Percentiles rank a stretch among this genome's conserved stretches.
Evolutionary conservation across 306 rosid genomes (phyloP).

Genomic region (Heteromeles arbutifolia): DNA sequence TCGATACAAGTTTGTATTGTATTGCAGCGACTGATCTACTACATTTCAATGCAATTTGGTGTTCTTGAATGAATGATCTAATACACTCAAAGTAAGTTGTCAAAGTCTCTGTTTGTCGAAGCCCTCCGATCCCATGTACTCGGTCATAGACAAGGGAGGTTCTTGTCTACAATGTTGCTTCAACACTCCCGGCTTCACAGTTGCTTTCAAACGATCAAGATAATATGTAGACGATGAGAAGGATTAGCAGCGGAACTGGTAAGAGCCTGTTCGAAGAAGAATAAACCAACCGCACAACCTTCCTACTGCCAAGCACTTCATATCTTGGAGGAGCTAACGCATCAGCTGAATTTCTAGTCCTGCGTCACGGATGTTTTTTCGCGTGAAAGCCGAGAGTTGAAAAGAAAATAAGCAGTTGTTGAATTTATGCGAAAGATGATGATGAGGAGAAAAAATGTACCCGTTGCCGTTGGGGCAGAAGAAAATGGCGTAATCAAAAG

Average conservation of each 20-base stretch:
- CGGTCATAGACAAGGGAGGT: too few species aligned
- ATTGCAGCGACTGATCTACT: neutral
- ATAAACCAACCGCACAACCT: constrained; percentile 17
- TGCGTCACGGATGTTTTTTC: constrained; percentile 13
- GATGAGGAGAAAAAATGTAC: constrained; percentile 18
- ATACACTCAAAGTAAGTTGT: neutral
- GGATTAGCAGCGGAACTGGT: constrained; percentile 28
- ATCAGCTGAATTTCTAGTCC: constrained; percentile 26
- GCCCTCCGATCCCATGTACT: neutral
- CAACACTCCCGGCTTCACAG: too few species aligned
- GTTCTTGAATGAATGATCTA: neutral
- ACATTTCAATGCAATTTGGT: neutral
- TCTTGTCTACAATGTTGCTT: neutral
- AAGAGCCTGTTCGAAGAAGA: constrained; percentile 46
- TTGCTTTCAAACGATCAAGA: neutral
- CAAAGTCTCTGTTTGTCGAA: neutral
- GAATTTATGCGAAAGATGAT: neutral
- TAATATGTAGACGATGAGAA: constrained; percentile 11
- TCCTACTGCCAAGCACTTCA: constrained; percentile 26
- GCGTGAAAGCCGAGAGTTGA: neutral
- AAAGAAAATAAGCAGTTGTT: neutral
- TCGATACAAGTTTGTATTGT: neutral
- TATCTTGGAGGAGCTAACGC: constrained; percentile 29
- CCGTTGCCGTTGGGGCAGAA: constrained; percentile 56
- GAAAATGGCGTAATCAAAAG: constrained; percentile 58